A percentile compares a stretch with the other conserved stretches of the same genome.
Evolutionary conservation across 371 early-diverging fungal species (phyloP).

Genomic region (Vittaforma corneae): DNA sequence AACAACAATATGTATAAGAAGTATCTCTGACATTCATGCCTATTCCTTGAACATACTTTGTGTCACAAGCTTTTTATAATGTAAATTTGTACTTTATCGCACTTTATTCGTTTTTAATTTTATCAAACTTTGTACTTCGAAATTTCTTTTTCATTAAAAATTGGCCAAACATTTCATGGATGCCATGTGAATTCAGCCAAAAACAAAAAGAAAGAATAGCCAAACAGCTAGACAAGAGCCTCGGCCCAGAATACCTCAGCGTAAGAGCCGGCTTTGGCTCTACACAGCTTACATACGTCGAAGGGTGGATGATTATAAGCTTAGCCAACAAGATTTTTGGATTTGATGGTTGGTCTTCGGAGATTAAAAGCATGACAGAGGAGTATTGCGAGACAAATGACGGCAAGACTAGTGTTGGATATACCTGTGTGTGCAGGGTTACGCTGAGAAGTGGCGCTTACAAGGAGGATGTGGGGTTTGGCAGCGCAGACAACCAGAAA

Average conservation of each 20-base stretch:
- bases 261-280: conserved; percentile 46
- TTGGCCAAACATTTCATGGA: no score
- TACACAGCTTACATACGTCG: conserved; percentile 69
- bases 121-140: no score
- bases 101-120: no score
- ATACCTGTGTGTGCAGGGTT: conserved; percentile 70
- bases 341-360: conserved; percentile 84
- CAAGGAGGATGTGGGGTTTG: conserved; percentile 83
- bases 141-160: no score
- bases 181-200: no score
- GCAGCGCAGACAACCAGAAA: conserved; percentile 68
- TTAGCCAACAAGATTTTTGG: conserved; percentile 91
- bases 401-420: conserved; percentile 64
- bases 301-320: conserved; percentile 74
- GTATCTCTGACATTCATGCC: no score
- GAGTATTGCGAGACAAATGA: conserved; percentile 65
- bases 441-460: conserved; percentile 79
- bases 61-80: no score
- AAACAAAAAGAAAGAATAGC: conserved; percentile 33
- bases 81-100: no score
- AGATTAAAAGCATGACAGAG: conserved; percentile 64
- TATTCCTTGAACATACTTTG: no score
- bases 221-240: conserved; percentile 51
- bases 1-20: no score
- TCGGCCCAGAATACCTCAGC: conserved; percentile 64